Base-by-base conservation (phyloP, 805 yeast species). In the Metschnikowia koreensis region DNA sequence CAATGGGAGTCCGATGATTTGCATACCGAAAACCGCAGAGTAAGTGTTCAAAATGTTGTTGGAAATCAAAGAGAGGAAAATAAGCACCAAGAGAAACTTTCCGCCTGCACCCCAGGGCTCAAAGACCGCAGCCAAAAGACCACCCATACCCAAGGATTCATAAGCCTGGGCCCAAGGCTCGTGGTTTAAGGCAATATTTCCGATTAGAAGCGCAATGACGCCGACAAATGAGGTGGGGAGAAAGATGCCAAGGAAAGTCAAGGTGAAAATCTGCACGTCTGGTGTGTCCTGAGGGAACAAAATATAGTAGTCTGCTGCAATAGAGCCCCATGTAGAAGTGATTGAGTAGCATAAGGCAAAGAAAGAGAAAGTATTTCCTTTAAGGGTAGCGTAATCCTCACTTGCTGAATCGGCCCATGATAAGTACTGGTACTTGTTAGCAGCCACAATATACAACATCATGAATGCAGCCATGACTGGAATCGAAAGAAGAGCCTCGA, bases 261-360 rank as follows among this genome's bases (percentile, higher is more conserved):
- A 70, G 16, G 68, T 22, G 60, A 83, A 87, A 1, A 86, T 73
- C 52, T 76, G 77, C 49, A 66, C 54, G 48, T 81, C 81, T 1
- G 87, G 77, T 0, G 88, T 81, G 39, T 76, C 73, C 61, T 87
- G 93, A 1, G 96, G 96, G 60, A 89, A 83, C 47, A 89, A 74
- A 44, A 90, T 81, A 66, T 88, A 88, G 67, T 90, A 90, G 68
- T 90, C 97, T 0, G 92, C 77, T 0, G 96, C 89, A 54, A 88
- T 80, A 2, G 92, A 85, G 42, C 96, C 92, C 97, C 97, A 90
- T 1, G 97, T 88, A 3, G 89, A 80, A 3, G 96, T 89, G 44
- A 86, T 83, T 29, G 96, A 83, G 62, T 87, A 88, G 42, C 84
- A 76, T 48, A 89, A 74, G 1, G 90, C 80, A 60, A 89, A 87